Base-by-base conservation (phyloP, 1,284 basidiomycete species). In the Rhodotorula sp. region DNA sequence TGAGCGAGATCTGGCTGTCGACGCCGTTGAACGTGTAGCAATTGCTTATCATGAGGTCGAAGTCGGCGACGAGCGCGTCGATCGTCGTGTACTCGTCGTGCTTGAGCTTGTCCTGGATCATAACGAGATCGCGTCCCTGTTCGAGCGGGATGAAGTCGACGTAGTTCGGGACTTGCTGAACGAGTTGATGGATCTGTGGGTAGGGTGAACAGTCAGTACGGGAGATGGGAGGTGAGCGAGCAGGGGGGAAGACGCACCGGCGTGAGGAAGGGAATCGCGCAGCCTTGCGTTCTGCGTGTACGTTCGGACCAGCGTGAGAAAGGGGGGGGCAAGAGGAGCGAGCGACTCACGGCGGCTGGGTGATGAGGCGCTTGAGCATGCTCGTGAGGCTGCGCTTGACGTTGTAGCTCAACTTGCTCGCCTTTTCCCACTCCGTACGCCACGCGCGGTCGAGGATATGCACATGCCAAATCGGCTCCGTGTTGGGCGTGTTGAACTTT, bases 401-500 rank as follows among this genome's bases (percentile, higher is more conserved):
- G 61, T 87, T 84, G 81, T 87, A 88, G 0, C 89, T 85, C 59
- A 98, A 84, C 80, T 89, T 91, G 77, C 85, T 85, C 0, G 85
- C 86, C 80, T 91, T 92, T 46, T 86, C 81, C 94, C 96, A 99
- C 81, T 98, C 94, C 78, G 77, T 89, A 83, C 88, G 90, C 83
- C 89, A 94, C 12, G 82, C 85, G 65, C 85, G 87, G 81, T 97
- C 91, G 39, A 94, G 85, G 8, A 83, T 82, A 66, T 91, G 89
- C 1, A 91, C 92, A 76, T 89, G 89, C 60, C 85, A 83, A 60
- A 87, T 85, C 2, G 92, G 91, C 74, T 88, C 88, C 0, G 93
- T 94, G 36, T 86, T 87, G 32, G 89, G 86, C 34, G 90, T 90
- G 78, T 97, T 97, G 85, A 97, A 97, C 77, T 88, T 85, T 32